Conservation (phyloP, 495 filamentous ascomycete genomes). For the Xylaria venustula region DNA sequence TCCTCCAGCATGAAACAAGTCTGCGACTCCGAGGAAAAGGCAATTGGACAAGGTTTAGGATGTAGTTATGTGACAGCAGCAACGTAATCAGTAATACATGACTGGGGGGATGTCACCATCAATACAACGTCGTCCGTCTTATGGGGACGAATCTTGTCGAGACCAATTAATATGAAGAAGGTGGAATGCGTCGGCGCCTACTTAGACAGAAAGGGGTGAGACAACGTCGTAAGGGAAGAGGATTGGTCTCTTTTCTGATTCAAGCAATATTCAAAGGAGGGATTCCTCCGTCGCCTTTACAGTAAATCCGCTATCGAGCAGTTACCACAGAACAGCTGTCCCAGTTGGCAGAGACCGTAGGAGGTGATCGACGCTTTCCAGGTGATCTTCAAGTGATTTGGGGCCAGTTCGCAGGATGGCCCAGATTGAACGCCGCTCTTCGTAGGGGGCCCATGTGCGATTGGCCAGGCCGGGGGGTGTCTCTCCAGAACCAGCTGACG, state of each 20-base stretch:
- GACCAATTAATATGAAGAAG: not conserved
- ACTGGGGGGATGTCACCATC: not conserved
- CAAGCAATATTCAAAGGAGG: too few relatives aligned
- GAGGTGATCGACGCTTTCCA: conserved; percentile 23
- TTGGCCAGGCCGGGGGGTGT: conserved; percentile 22
- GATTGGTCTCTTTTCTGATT: not conserved
- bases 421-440: conserved; percentile 21
- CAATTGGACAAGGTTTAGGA: not conserved
- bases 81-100: not conserved
- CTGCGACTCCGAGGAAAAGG: too few relatives aligned
- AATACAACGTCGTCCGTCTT: not conserved
- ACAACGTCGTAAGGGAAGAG: conserved; percentile 4
- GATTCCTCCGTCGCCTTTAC: conserved; percentile 3
- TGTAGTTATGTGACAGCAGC: not conserved
- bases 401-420: conserved; percentile 14
- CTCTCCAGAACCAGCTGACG: conserved; percentile 21
- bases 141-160: not conserved
- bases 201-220: not conserved
- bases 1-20: too few relatives aligned
- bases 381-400: conserved; percentile 20
- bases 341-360: conserved; percentile 20
- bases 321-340: not conserved
- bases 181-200: not conserved
- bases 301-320: conserved; percentile 4
- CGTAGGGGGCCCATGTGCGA: conserved; percentile 19